Base-by-base conservation (phyloP, 2,329 filamentous ascomycete species). In the Ophiostoma triangulosporum region DNA sequence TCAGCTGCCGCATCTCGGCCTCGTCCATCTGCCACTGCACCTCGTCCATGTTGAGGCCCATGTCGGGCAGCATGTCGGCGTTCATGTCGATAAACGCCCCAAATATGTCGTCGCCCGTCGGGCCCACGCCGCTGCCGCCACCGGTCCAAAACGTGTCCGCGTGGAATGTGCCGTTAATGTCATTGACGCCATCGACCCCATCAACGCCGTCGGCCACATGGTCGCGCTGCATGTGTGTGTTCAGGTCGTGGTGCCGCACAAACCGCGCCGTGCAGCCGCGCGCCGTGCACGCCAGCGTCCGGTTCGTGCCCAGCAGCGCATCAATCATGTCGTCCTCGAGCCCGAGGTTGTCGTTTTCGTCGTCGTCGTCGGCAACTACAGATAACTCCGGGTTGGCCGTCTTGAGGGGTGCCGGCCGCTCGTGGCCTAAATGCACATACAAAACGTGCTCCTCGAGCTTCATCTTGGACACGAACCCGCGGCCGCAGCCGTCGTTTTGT, bases 371-470 rank as follows among this genome's bases (percentile, higher is more conserved):
- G 26, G n/a, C 14, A 22, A n/a, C 17, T 15, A 6, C 6, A 12
- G 9, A 8, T 24, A 6, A 17, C 5, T 40, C 20, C 20, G 38
- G 20, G 20, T 43, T 20, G 9, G 38, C 60, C 63, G 32, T 14
- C 15, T 29, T 29, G 15, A 27, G 45, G 51, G 62, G 63, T 4
- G 56, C 54, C 8, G 73, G 73, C 12, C 77, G 71, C 53, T 72
- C 68, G 15, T 68, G 62, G n/a, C 82, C 80, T 26, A 95, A 71
- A 65, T 97, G 91, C 22, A 87, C 78, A 48, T 84, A 88, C 20
- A 87, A 82, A 45, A 96, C 76, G 64, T 97, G 91, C 59, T 93
- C 85, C 65, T 91, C 86, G 0, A 96, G 75, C 29, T 81, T 81
- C 17, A 80, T 76, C 66, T 94, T 95, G 57, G 84, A 86, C 55